These are phyloP conservation scores for Trapa incisa DNA, from an alignment of 345 rosid genomes.

Conservation along the genomic window DNA sequence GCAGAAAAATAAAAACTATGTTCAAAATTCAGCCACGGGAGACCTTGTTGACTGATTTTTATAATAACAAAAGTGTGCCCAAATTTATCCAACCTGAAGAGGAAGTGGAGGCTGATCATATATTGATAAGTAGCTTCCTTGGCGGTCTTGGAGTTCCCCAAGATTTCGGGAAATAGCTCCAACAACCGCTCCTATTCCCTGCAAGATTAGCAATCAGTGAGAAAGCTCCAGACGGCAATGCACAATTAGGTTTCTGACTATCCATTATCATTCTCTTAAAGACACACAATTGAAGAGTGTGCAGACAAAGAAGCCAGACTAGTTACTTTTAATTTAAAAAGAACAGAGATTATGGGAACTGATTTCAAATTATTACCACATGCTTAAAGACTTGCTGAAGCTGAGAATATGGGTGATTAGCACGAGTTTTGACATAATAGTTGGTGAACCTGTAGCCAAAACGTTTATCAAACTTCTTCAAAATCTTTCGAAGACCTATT, in stretches of 20 bases:
- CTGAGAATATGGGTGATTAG: slow-evolving; percentile 97
- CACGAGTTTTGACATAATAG: slow-evolving; percentile 88
- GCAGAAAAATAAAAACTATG: not conserved
- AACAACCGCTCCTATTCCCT: slow-evolving; percentile 98
- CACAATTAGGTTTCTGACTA: not conserved
- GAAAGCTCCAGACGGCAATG: not conserved
- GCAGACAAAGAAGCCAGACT: not conserved
- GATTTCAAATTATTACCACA: slow-evolving; percentile 47
- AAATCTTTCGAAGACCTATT: slow-evolving; percentile 81
- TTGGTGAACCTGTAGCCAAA: slow-evolving; percentile 87
- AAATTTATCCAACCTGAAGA: slow-evolving; percentile 40
- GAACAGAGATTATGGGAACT: slow-evolving; percentile 6
- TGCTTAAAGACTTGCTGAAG: slow-evolving; percentile 98
- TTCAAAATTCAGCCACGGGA: not conserved
- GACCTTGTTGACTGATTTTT: not conserved
- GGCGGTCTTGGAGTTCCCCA: slow-evolving; percentile 89
- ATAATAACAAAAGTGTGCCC: not conserved
- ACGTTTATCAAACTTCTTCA: slow-evolving; percentile 94
- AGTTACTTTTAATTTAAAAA: not conserved
- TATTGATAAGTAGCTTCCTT: slow-evolving; percentile 88
- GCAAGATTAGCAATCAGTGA: slow-evolving; percentile 9
- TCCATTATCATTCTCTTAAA: not conserved
- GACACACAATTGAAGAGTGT: not conserved
- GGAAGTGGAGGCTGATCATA: slow-evolving; percentile 87
- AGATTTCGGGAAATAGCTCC: slow-evolving; percentile 98